Base-by-base conservation (phyloP, 2,329 filamentous ascomycete species). In the Byssochlamys sp. region DNA sequence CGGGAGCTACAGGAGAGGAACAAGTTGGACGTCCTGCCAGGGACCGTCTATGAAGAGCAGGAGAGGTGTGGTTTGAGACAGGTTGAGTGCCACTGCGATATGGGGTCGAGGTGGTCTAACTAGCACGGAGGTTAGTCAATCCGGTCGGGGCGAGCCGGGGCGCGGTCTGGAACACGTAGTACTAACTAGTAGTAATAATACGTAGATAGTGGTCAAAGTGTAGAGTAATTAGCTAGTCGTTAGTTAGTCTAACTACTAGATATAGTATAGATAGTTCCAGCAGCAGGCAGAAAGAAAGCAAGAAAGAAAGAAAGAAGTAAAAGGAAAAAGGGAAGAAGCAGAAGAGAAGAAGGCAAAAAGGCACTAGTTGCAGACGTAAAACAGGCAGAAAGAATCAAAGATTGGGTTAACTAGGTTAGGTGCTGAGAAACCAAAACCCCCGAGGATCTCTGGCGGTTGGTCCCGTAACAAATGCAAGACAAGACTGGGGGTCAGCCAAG, bases 11-110 rank as follows among this genome's bases (percentile, higher is more conserved):
- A 54, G 35, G 12, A 51, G 49, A 33, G 19, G 35, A 14, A 27
- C 24, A 12, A 10, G 45, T n/a, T 49, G 10, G 49, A 51, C 49
- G 53, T 54, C 53, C 53, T 54, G 14, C 53, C 52, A 63, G 57
- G 53, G 57, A 62, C 62, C 65, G 63, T 51, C 49, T 62, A 66
- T 70, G 68, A 63, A 68, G 69, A 67, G 62, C 69, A 66, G 69
- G 66, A 60, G 68, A 69, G 14, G 14, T 45, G 14, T 7, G 39
- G 39, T 45, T 59, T 60, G 63, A 65, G 66, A 61, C 66, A 63
- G 19, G 19, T 19, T 19, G 19, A 19, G 63, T 4, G 61, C 62
- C 61, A 57, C 65, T 56, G 39, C 55, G 60, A 57, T 53, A 63
- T 50, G 35, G 53, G 53, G 14, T 28, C 49, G 49, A 51, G 49